Base-by-base conservation (phyloP, 805 yeast genomes). In the Brettanomyces anomalus region DNA sequence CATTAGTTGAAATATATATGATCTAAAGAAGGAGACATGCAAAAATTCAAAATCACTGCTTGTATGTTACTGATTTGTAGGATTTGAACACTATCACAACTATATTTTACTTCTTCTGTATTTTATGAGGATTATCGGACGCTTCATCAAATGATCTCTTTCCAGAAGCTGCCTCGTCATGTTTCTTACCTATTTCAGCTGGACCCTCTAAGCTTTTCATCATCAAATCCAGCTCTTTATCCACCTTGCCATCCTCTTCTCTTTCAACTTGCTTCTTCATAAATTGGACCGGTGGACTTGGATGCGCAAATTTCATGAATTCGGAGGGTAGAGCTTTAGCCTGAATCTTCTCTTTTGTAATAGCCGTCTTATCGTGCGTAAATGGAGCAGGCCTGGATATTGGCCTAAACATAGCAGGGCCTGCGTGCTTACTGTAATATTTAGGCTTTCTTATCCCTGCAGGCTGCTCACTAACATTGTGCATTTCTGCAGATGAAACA, bases 381-480 rank as follows among this genome's bases (percentile, higher is more conserved):
- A 14, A 35, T 37, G 30, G 46, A 16, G 33, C 42, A 16, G 49
- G 43, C 21, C 41, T 46, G 17, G 39, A 33, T 14, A 31, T n/a
- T 2, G 41, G 24, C 15, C 24, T n/a, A 30, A 11, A 11, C 4
- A 48, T 42, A 1, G 47, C 34, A n/a, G 47, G 40, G 17, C 28
- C 28, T 7, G 48, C 46, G 14, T 49, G 53, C 37, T 49, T 54
- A 8, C 56, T 56, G 46, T 55, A 60, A 45, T 50, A 55, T 34
- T 54, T 60, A 16, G 60, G 64, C 45, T 56, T 59, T 39, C 51
- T 49, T 15, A 52, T 51, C 3, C 46, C 49, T 13, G 43, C 11
- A 13, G 33, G 46, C 18, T 39, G 40, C 16, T 16, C 20, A 16
- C 35, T 32, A 14, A 15, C 36, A 11, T 21, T 43, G 28, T 21